A percentile compares a stretch with the other conserved stretches of the same genome.
Conservation (phyloP, 108 stramenopile species). For the Schizochytrium sp. region DNA sequence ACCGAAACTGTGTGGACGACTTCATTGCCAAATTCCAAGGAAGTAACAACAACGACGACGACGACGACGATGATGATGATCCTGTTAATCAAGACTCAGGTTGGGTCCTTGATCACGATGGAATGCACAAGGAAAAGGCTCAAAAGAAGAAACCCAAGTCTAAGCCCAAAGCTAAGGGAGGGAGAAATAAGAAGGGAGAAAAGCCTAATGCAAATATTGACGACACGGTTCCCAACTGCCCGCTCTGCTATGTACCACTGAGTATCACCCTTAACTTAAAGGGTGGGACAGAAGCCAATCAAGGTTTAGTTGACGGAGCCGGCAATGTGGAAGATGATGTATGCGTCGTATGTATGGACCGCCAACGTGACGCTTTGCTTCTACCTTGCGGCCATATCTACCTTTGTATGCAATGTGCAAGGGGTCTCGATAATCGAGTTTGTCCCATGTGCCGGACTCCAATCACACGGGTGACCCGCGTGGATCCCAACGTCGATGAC, state of each 20-base stretch:
- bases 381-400: constrained; percentile 49
- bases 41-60: background rate
- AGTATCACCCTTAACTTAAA: constrained; percentile 19
- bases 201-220: background rate
- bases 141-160: background rate
- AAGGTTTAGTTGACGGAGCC: background rate
- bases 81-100: background rate
- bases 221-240: constrained; percentile 54
- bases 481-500: background rate
- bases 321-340: background rate
- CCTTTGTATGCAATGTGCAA: constrained; percentile 13
- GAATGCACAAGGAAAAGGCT: constrained; percentile 45
- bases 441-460: constrained; percentile 58
- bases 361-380: constrained; percentile 24
- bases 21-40: constrained; percentile 38
- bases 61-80: background rate
- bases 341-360: constrained; percentile 59
- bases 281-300: constrained; percentile 30
- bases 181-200: background rate
- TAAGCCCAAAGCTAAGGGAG: background rate
- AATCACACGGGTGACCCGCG: constrained; percentile 2
- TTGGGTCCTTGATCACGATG: constrained; percentile 54
- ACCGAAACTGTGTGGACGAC: constrained; percentile 49
- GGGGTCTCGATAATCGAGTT: background rate
- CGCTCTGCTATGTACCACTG: constrained; percentile 47